phyloP scores from a whole-genome alignment of 257 asterid species.

The Solanum piurae region DNA sequence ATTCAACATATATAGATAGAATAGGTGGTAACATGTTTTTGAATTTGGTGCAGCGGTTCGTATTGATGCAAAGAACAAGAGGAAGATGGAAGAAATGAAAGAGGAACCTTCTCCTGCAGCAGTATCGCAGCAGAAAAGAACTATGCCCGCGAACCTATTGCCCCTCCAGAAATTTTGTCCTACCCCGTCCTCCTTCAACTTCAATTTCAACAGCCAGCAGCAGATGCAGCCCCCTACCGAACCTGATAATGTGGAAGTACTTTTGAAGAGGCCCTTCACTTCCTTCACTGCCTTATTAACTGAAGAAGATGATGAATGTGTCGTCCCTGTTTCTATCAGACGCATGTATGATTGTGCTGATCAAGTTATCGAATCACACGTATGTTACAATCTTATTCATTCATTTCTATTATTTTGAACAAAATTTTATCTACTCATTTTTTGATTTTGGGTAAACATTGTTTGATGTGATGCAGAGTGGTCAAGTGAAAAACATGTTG shows the following conservation, averaged over 20 bases:
- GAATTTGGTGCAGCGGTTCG: neutral
- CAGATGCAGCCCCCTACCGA: neutral
- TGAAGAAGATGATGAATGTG: neutral
- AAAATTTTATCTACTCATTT: neutral
- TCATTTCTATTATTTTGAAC: neutral
- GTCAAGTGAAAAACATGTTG: conserved; percentile 11
- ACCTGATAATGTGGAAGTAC: neutral
- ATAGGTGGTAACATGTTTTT: neutral
- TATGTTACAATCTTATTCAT: neutral
- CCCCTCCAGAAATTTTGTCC: neutral
- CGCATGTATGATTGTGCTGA: neutral
- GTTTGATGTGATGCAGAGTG: conserved; percentile 11
- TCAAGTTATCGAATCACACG: conserved; percentile 14
- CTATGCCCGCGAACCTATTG: neutral
- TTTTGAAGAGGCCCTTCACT: neutral
- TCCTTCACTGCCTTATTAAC: conserved; percentile 2
- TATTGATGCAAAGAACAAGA: neutral
- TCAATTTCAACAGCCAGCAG: neutral
- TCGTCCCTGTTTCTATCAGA: neutral
- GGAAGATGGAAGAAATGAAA: neutral
- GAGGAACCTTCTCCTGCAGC: neutral
- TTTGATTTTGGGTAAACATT: neutral
- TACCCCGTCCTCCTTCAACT: neutral
- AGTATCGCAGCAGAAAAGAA: neutral
- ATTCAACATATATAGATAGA: neutral